These are phyloP conservation scores for Carnegiea gigantea DNA, from an alignment of 179 eudicot species.

Conservation along the genomic window DNA sequence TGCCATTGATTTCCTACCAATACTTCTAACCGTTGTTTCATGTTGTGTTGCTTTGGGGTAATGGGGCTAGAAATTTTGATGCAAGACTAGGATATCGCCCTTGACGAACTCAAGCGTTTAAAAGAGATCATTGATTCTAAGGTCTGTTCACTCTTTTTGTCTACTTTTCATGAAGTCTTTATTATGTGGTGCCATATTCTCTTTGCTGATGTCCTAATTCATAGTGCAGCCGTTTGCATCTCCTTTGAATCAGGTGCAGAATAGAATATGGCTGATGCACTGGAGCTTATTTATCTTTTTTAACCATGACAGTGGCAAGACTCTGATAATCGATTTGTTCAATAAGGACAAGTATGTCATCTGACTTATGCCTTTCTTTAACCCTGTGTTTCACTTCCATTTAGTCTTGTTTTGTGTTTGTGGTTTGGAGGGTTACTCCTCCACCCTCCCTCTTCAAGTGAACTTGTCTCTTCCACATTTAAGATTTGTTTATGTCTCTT, in stretches of 20 bases:
- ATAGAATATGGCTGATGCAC: constrained; percentile 96
- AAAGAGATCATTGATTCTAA: constrained; percentile 93
- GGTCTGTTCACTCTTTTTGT: constrained; percentile 25
- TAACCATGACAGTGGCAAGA: constrained; percentile 95
- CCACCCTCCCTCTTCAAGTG: not conserved
- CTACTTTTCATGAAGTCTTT: not conserved
- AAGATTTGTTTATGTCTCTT: not conserved
- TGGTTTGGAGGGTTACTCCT: too few species aligned
- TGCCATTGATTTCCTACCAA: not conserved
- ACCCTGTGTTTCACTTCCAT: not conserved
- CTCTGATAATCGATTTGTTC: constrained; percentile 85
- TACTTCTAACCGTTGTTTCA: too few species aligned
- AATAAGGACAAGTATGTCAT: constrained; percentile 90
- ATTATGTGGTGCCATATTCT: not conserved
- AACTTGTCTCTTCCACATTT: not conserved
- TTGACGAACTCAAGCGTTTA: constrained; percentile 79
- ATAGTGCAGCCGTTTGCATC: constrained; percentile 73
- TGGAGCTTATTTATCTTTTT: constrained; percentile 97
- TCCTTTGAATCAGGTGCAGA: constrained; percentile 82
- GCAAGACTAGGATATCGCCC: constrained; percentile 96
- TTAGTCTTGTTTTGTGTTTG: too few species aligned
- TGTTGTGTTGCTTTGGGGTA: not conserved
- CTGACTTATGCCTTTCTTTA: not conserved
- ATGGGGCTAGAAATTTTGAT: constrained; percentile 57
- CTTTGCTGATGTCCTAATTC: constrained; percentile 25